Conservation (phyloP, 169 alveolate species). For the Plasmodium gaboni region DNA sequence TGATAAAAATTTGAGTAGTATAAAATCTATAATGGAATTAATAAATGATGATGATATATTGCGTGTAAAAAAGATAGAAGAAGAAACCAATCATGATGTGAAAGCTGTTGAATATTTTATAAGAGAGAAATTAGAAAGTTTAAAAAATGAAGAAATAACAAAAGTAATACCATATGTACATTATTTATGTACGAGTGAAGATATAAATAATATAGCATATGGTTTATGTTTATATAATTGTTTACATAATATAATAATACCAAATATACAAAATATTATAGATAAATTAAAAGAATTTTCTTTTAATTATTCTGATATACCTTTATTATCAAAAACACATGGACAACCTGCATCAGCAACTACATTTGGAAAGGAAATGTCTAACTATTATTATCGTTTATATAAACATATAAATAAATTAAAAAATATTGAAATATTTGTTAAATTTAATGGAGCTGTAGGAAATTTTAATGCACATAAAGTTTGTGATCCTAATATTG, state of each 20-base stretch:
- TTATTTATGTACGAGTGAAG: constrained; percentile 96
- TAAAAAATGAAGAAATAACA: constrained; percentile 75
- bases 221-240: constrained; percentile 89
- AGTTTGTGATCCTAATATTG: constrained; percentile 91
- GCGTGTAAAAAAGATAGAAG: constrained; percentile 88
- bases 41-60: constrained; percentile 81
- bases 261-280: constrained; percentile 81
- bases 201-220: constrained; percentile 94
- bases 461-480: constrained; percentile 95
- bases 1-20: constrained; percentile 12
- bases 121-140: constrained; percentile 79
- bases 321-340: constrained; percentile 96
- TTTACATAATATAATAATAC: constrained; percentile 82
- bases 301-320: constrained; percentile 86
- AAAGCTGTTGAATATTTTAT: constrained; percentile 95
- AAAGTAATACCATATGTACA: constrained; percentile 90
- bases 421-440: constrained; percentile 85
- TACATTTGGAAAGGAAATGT: constrained; percentile 96
- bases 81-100: constrained; percentile 94
- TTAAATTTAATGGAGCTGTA: constrained; percentile 97
- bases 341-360: constrained; percentile 98
- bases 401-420: constrained; percentile 35
- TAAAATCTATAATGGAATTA: constrained; percentile 31
- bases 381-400: constrained; percentile 84
- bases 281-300: constrained; percentile 80